Conservation (phyloP, 1,284 basidiomycete species). For the Golubevia sp. region DNA sequence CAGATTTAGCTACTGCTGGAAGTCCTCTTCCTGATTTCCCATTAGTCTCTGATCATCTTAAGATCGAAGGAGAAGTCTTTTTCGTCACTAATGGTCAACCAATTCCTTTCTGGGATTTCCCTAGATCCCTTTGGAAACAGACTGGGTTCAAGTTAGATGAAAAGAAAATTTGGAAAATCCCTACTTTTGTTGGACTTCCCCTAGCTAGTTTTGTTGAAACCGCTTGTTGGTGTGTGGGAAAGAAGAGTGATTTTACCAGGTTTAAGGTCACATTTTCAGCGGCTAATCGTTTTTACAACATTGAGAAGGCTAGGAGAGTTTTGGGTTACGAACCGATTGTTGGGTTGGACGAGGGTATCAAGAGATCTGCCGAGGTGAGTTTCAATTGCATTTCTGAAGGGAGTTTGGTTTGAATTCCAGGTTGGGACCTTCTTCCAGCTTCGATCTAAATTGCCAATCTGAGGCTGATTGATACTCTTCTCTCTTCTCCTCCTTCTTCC, state of each 20-base stretch:
- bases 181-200: conserved; percentile 31
- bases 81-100: conserved; percentile 60
- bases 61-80: conserved; percentile 52
- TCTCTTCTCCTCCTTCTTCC: background rate
- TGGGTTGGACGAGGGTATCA: conserved; percentile 84
- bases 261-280: conserved; percentile 76
- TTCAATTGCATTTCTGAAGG: no score
- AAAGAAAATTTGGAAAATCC: conserved; percentile 35
- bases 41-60: conserved; percentile 21
- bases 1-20: conserved; percentile 29
- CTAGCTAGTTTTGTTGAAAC: conserved; percentile 68
- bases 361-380: conserved; percentile 69
- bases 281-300: conserved; percentile 82
- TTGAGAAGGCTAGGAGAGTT: conserved; percentile 88
- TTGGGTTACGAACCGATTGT: conserved; percentile 91
- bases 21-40: conserved; percentile 35
- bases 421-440: no score
- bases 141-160: conserved; percentile 33
- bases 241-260: conserved; percentile 85
- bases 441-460: no score
- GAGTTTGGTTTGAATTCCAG: no score
- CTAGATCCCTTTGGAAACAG: conserved; percentile 51
- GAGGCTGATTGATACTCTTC: background rate
- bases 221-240: conserved; percentile 76
- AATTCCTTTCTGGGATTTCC: conserved; percentile 57